Evolutionary conservation across 2,329 filamentous ascomycete genomes (phyloP), one percentile per base, ranked within the genome.

Genomic region (Apiospora sp.): DNA sequence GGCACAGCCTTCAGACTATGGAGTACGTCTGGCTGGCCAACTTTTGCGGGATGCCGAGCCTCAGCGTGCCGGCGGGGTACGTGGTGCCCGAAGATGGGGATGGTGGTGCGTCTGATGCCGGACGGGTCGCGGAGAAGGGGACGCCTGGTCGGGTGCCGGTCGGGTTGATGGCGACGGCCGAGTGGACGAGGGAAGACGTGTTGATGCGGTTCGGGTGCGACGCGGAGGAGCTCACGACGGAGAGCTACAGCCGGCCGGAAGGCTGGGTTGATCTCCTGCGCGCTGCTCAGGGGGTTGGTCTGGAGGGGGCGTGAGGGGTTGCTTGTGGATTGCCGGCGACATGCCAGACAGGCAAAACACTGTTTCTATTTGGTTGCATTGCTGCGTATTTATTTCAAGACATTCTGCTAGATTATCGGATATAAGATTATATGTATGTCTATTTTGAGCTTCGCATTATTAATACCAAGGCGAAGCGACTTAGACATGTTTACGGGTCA

Each of bases 161-260:
- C 3, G 88, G 88, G 1, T 76, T 90, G 44, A 89, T 90, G 87
- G 87, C 84, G 1, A 87, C 84, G 67, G 87, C 86, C 0, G 88
- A 89, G 76, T 90, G 88, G 88, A 86, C 85, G 1, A 82, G 81
- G 4, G 88, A 90, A 77, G 83, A 86, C 70, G 80, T 82, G 3
- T 76, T 90, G 75, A 73, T 90, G 68, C 79, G 82, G 61, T 88
- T 89, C 73, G 88, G 84, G 0, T 78, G 84, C 3, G 85, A 88
- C 68, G 84, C 82, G 0, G 86, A 88, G 76, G 79, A 71, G 12
- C 58, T 49, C 19, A 22, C 19, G 6, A 7, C 8, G 46, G 46
- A n/a, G 46, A 22, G 46, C 46, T 22, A 10, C 6, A 49, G 46
- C 19, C 46, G 46, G 19, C 46, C 46, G 46, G 46, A 22, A 7